Base-by-base conservation (phyloP, 257 asterid genomes). In the Orobanche coerulescens region DNA sequence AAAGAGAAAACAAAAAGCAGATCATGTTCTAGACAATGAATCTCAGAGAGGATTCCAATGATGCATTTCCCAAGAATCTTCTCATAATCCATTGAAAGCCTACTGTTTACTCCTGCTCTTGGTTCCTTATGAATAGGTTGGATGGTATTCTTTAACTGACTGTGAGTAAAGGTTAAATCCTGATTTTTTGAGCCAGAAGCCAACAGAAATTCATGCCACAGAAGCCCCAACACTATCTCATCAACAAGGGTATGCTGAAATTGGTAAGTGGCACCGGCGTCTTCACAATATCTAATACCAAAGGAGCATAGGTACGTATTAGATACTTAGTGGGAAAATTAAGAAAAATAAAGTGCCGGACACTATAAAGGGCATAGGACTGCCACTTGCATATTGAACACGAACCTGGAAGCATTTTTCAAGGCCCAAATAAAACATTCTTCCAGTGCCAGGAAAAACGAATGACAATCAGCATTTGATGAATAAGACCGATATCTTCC, bases 391-490 rank as follows among this genome's bases (percentile, higher is more conserved):
- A 25, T 48, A 46, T 60, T 61, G 62, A 36, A 33, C 28, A 9
- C 81, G 53, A 72, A 88, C 98, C 97, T 88, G 62, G 94, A 78
- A 75, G 86, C 76, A 78, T 89, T 89, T 74, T 60, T 76, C 70
- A 93, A 68, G 72, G 62, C 74, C 96, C 95, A 86, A 62, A 86
- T 53, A 54, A 89, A 81, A 75, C 98, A 89, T 74, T 93, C 95
- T 79, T 80, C 85, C 62, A 81, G 61, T 51, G 91, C 83, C 65
- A 40, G 67, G 61, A 89, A 88, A 72, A 93, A 80, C 11, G 96
- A 84, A 70, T 43, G 76, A 58, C 75, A 79, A 50, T 83, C 98
- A 64, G 84, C 82, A 58, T 66, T 53, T 23, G 78, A 77, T 22
- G 90, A 75, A 75, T 66, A 75, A 56, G 91, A 77, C 37, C 80